These are phyloP conservation scores for Cyclotella distinguenda DNA, from an alignment of 108 stramenopile species.

Conservation along the genomic window DNA sequence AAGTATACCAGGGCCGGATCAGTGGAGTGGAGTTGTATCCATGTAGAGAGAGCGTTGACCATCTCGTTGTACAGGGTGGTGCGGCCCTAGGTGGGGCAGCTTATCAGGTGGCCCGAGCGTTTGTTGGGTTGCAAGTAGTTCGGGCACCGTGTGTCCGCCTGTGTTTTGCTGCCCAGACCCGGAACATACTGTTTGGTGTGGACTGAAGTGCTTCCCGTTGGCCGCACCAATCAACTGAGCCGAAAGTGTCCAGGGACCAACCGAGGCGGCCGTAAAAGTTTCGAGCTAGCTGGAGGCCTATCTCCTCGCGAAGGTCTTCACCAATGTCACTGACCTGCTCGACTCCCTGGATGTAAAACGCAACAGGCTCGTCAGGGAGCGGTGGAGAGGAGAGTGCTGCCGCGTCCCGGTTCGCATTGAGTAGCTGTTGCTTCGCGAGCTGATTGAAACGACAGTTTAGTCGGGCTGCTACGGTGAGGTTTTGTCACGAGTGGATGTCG, in stretches of 20 bases:
- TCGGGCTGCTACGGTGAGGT: no score
- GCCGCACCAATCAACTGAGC: neutral
- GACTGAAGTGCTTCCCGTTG: neutral
- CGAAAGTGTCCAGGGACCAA: neutral
- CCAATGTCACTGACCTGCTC: neutral
- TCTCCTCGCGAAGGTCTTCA: neutral
- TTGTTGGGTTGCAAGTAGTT: neutral
- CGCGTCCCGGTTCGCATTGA: no score
- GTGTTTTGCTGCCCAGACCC: neutral
- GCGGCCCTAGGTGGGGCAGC: neutral
- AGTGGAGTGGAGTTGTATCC: neutral
- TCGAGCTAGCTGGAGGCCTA: neutral
- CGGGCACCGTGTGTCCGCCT: neutral
- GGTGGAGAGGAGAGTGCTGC: neutral
- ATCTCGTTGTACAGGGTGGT: neutral
- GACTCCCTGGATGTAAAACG: neutral
- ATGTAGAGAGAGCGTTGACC: neutral
- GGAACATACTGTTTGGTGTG: neutral
- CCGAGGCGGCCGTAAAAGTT: neutral
- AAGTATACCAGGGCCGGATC: conserved; percentile 2
- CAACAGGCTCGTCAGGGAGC: neutral
- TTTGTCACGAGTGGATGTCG: no score
- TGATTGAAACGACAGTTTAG: neutral
- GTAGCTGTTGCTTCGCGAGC: neutral
- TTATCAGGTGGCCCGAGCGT: neutral